Evolutionary conservation across 2,329 filamentous ascomycete species (phyloP), one percentile per base, ranked within the genome.

Genomic region (Cercospora sp.): DNA sequence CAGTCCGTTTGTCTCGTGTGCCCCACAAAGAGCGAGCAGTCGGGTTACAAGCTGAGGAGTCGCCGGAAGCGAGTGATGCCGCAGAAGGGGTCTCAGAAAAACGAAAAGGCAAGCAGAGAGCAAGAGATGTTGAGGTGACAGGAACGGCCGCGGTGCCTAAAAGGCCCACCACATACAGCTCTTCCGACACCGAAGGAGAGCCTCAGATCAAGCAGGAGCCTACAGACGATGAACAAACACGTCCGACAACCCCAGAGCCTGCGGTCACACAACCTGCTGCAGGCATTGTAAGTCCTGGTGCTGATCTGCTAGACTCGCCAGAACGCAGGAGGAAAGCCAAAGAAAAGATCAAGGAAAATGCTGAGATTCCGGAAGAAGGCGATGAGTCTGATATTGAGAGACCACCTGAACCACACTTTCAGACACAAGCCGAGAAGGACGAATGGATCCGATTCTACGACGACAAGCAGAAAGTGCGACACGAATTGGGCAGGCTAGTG

Each of bases 1-100:
- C 87, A 5, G 81, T 88, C 53, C 83, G 87, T n/a, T 81, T 88
- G 59, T 81, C 82, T 65, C 81, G 87, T 68, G 82, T 84, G 72
- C 83, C 85, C 69, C 86, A 88, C 73, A 81, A 84, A 70, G 85
- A 87, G 60, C 81, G 85, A 31, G 79, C 80, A 1, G 77, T 86
- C 28, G 84, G 82, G 48, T 81, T 88, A 65, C 76, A 80, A 66
- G 79, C 77, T 45, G 72, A 73, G 20, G 72, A 68, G 36, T 77
- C 71, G 60, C 68, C 74, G 55, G 72, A 74, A 16, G 69, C 62
- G n/a, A 67, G 63, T 18, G 72, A 73, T 36, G 67, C 67, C 3
- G 67, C 65, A 39, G 67, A 67, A 57, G 64, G 36, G 45, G 66
- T 59, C 10, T 59, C 66, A 1, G 72, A 75, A n/a, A 74, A 70